Evolutionary conservation across 192 early-diverging fungal species (phyloP).

Genomic region (Diversispora epigaea): DNA sequence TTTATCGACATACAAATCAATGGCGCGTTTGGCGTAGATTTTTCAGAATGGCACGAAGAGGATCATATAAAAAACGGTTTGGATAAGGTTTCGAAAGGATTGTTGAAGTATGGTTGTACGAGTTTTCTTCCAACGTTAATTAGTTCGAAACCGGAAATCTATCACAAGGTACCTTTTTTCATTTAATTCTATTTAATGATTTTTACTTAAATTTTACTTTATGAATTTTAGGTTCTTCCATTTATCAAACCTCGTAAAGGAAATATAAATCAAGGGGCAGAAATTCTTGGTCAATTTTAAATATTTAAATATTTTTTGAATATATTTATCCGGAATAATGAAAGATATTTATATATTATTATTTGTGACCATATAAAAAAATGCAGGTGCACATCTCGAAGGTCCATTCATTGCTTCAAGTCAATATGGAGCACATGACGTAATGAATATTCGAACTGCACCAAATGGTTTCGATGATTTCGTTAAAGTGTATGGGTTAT

Average conservation of each 20-base stretch:
- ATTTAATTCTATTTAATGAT: background rate
- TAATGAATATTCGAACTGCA: slow-evolving; percentile 58
- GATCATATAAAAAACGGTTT: slow-evolving; percentile 64
- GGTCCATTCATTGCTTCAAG: slow-evolving; percentile 65
- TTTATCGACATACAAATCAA: slow-evolving; percentile 84
- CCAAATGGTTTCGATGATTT: slow-evolving; percentile 64
- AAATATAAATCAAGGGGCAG: slow-evolving; percentile 59
- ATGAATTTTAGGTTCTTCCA: slow-evolving; percentile 46
- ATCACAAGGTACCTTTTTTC: slow-evolving; percentile 54
- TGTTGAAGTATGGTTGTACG: slow-evolving; percentile 78
- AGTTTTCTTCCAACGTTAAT: slow-evolving; percentile 81
- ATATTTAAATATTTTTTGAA: background rate
- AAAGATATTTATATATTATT: no score
- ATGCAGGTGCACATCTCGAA: slow-evolving; percentile 54
- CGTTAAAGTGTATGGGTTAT: slow-evolving; percentile 65
- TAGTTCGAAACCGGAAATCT: slow-evolving; percentile 69
- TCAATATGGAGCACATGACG: slow-evolving; percentile 77
- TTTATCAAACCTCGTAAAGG: slow-evolving; percentile 65
- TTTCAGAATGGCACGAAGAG: slow-evolving; percentile 55
- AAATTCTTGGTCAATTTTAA: slow-evolving; percentile 66
- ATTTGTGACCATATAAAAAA: no score
- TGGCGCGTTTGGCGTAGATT: slow-evolving; percentile 80
- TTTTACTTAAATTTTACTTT: background rate
- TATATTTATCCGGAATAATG: no score
- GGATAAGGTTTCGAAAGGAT: slow-evolving; percentile 66